Percentiles rank a stretch among this genome's conserved stretches.
phyloP scores from a whole-genome alignment of 176 grass and related monocot genomes.

The Elaeis guineensis region DNA sequence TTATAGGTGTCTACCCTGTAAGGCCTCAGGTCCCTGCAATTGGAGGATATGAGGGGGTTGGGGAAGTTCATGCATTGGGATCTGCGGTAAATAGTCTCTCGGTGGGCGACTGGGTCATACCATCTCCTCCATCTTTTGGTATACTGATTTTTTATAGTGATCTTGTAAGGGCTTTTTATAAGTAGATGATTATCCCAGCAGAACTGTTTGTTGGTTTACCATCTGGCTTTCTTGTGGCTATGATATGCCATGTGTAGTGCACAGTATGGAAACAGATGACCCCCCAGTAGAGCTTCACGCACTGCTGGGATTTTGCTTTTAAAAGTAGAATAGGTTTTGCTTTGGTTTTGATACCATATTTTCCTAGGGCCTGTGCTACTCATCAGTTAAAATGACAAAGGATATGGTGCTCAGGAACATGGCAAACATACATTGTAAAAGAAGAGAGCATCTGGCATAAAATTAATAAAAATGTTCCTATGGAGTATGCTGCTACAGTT shows the following conservation, averaged over 20 bases:
- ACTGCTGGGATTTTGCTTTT: too few relatives aligned
- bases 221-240: too few relatives aligned
- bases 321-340: too few relatives aligned
- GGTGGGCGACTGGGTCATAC: conserved; percentile 78
- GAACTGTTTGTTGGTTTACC: too few relatives aligned
- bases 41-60: conserved; percentile 82
- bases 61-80: conserved; percentile 62
- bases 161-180: background rate
- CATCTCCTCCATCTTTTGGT: conserved; percentile 78
- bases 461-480: conserved; percentile 49
- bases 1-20: conserved; percentile 72
- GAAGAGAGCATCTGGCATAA: conserved; percentile 61
- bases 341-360: too few relatives aligned
- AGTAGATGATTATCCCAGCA: too few relatives aligned
- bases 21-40: conserved; percentile 60
- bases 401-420: conserved; percentile 40
- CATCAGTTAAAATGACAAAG: background rate
- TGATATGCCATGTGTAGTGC: too few relatives aligned
- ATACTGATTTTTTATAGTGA: background rate
- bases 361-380: background rate
- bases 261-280: too few relatives aligned
- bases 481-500: conserved; percentile 75
- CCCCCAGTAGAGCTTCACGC: too few relatives aligned
- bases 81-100: conserved; percentile 43
- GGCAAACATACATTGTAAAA: conserved; percentile 78